These are phyloP conservation scores for Avena insularis DNA, from an alignment of 176 grass and related monocot genomes.

Conservation along the genomic window DNA sequence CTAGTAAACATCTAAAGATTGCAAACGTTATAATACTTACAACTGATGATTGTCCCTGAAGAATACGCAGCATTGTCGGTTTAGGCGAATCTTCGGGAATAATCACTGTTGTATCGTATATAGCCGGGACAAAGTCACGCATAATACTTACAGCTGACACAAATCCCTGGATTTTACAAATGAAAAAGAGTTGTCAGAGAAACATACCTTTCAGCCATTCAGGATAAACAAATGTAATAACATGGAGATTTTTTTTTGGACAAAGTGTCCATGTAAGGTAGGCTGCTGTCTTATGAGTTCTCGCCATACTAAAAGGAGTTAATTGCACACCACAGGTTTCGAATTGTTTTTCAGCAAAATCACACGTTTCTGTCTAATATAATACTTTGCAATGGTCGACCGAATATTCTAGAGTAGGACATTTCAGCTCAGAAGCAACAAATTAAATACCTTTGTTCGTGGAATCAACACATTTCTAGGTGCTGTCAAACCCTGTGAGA, in stretches of 20 bases:
- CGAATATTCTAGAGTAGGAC: background rate
- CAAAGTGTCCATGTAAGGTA: constrained; percentile 1
- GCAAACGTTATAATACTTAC: constrained; percentile 51
- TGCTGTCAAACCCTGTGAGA: constrained; percentile 69
- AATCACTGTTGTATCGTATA: constrained; percentile 92
- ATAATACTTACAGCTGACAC: constrained; percentile 92
- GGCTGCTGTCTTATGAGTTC: background rate
- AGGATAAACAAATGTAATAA: constrained; percentile 11
- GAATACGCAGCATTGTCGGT: constrained; percentile 95
- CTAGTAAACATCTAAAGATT: constrained; percentile 1
- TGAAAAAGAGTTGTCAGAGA: constrained; percentile 23
- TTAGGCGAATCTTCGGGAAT: constrained; percentile 91
- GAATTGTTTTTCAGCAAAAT: background rate
- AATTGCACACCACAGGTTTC: background rate
- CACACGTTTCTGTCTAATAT: background rate
- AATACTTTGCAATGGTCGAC: background rate
- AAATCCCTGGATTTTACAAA: constrained; percentile 73
- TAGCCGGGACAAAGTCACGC: constrained; percentile 93
- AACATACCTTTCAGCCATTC: constrained; percentile 14
- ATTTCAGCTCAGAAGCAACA: constrained; percentile 18
- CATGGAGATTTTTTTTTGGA: constrained; percentile 16
- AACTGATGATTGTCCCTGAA: constrained; percentile 90
- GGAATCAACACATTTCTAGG: constrained; percentile 95
- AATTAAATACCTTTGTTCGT: constrained; percentile 79
- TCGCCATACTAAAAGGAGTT: background rate